Percentiles rank a stretch among this genome's conserved stretches.
phyloP scores from a whole-genome alignment of 2,329 filamentous ascomycete genomes.

The Pyrenochaeta sp. region DNA sequence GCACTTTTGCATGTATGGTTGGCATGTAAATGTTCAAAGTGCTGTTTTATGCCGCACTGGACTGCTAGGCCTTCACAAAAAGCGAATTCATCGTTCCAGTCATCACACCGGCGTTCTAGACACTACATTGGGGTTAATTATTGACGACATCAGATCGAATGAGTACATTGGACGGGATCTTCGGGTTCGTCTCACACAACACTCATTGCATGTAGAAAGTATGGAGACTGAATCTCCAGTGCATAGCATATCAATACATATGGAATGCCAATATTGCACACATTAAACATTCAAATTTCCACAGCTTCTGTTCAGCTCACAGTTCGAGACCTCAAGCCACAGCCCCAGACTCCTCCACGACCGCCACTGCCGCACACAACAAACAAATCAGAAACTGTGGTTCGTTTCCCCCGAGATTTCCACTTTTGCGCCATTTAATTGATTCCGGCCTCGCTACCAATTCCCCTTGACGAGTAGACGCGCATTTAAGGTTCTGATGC shows the following conservation, averaged over 20 bases:
- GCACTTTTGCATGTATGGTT: conserved; percentile 21
- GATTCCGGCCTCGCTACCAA: too few relatives aligned
- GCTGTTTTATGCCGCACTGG: conserved; percentile 8
- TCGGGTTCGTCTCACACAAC: background rate
- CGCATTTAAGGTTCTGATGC: conserved; percentile 1
- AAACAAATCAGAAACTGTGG: too few relatives aligned
- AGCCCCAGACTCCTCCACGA: background rate
- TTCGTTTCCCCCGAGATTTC: background rate
- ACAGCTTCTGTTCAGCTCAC: background rate
- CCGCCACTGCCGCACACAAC: background rate
- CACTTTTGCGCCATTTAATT: background rate
- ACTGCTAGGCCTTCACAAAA: conserved; percentile 1
- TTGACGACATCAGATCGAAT: background rate
- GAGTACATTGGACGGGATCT: background rate
- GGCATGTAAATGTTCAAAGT: conserved; percentile 4
- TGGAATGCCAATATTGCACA: background rate
- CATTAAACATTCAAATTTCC: background rate
- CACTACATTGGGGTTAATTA: conserved; percentile 8
- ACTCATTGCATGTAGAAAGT: background rate
- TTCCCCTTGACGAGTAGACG: background rate
- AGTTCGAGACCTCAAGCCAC: background rate
- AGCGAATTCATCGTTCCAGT: conserved; percentile 12
- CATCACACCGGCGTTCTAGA: conserved; percentile 15
- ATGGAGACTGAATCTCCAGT: background rate
- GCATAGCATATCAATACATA: conserved; percentile 2